Conservation (phyloP, 495 filamentous ascomycete genomes). For the Penicillium chermesinum region DNA sequence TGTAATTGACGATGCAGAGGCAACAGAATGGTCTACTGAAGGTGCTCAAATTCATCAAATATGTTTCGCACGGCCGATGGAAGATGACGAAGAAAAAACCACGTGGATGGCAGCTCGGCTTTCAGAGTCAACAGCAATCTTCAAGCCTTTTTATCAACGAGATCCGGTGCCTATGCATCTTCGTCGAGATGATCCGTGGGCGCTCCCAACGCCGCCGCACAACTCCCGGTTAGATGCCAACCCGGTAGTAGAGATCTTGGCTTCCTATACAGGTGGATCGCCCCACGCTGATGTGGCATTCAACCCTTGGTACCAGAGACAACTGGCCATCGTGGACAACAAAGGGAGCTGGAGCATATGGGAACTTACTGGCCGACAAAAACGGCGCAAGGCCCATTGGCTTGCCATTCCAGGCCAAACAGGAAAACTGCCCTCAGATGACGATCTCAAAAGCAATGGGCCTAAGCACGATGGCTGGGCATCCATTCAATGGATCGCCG, state of each 20-base stretch:
- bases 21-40: slow-evolving; percentile 50
- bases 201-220: slow-evolving; percentile 11
- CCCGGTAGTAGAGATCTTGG: slow-evolving; percentile 52
- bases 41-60: slow-evolving; percentile 61
- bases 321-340: slow-evolving; percentile 69
- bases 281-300: slow-evolving; percentile 71
- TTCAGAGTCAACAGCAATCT: slow-evolving; percentile 49
- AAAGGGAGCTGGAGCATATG: slow-evolving; percentile 71
- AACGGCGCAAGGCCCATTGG: slow-evolving; percentile 25
- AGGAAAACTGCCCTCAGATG: slow-evolving; percentile 28
- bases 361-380: slow-evolving; percentile 52
- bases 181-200: slow-evolving; percentile 7
- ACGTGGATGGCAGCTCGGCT: slow-evolving; percentile 63
- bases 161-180: slow-evolving; percentile 27
- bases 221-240: slow-evolving; percentile 57
- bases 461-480: slow-evolving; percentile 47
- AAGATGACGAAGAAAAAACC: slow-evolving; percentile 29
- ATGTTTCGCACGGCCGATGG: slow-evolving; percentile 52
- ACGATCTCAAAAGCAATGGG: slow-evolving; percentile 15
- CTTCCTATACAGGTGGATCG: slow-evolving; percentile 49
- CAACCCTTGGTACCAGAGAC: slow-evolving; percentile 65
- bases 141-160: slow-evolving; percentile 50
- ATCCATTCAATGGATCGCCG: slow-evolving; percentile 44
- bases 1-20: slow-evolving; percentile 36
- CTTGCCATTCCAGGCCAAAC: slow-evolving; percentile 18